Conservation (phyloP, 805 yeast genomes). For the Wickerhamiella brachini region DNA sequence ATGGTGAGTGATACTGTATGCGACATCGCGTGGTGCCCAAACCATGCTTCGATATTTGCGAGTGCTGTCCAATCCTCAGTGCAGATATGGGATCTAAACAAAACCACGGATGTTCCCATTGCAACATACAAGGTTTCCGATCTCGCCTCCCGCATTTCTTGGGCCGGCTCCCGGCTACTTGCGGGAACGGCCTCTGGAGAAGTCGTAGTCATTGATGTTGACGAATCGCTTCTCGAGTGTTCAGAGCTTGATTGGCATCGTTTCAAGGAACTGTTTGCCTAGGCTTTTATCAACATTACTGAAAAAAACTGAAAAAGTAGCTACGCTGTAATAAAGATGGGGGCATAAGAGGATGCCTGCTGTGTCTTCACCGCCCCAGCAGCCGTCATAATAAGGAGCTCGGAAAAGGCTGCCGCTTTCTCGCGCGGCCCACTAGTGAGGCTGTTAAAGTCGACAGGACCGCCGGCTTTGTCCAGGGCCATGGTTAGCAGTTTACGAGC, state of each 20-base stretch:
- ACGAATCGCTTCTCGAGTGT: not conserved
- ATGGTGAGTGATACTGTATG: conserved; percentile 22
- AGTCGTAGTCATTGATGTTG: not conserved
- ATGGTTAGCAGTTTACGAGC: not conserved
- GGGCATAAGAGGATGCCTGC: not conserved
- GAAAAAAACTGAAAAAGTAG: not conserved
- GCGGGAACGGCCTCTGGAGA: not conserved
- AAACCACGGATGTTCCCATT: conserved; percentile 21
- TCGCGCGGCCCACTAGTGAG: not conserved
- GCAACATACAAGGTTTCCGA: conserved; percentile 13
- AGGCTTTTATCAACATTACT: not conserved
- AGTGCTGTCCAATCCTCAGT: conserved; percentile 24
- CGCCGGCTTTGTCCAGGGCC: not conserved
- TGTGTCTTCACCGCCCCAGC: not conserved
- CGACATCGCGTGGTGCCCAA: conserved; percentile 29
- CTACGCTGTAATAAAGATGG: not conserved
- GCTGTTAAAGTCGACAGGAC: not conserved
- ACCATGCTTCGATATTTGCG: conserved; percentile 24
- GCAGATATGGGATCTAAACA: conserved; percentile 28
- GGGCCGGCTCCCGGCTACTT: conserved; percentile 16
- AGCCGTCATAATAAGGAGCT: not conserved
- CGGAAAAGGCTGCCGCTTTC: conserved; percentile 1
- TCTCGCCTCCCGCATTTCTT: conserved; percentile 22
- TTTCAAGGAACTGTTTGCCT: not conserved
- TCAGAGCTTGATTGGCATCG: not conserved